Conservation (phyloP, 495 filamentous ascomycete genomes). For the Aspergillus campestris region DNA sequence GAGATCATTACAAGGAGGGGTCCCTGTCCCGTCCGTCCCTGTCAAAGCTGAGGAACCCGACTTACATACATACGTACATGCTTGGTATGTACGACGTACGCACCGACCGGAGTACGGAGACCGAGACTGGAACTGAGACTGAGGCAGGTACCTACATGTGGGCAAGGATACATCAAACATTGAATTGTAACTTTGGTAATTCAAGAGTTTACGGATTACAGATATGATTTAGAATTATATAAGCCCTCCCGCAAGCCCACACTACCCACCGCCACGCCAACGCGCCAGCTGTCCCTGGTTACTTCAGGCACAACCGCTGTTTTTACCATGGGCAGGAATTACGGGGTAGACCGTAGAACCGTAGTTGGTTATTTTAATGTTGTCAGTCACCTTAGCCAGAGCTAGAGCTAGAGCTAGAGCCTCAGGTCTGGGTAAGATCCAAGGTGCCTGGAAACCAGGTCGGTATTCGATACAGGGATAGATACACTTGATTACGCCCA, state of each 20-base stretch:
- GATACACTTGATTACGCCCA: not conserved
- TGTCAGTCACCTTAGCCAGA: constrained; percentile 1
- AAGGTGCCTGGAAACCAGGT: too few species aligned
- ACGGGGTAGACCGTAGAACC: not conserved
- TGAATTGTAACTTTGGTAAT: too few species aligned
- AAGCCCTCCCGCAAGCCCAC: not conserved
- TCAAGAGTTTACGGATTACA: too few species aligned
- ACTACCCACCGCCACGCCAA: constrained; percentile 4
- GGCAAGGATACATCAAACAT: too few species aligned
- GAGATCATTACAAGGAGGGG: too few species aligned
- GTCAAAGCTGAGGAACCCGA: too few species aligned
- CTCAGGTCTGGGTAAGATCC: too few species aligned
- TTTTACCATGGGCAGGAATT: not conserved
- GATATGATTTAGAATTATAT: too few species aligned
- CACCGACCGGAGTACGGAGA: too few species aligned
- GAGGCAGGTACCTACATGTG: too few species aligned
- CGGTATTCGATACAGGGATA: not conserved
- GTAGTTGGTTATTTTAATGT: not conserved
- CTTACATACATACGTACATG: not conserved
- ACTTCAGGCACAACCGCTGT: constrained; percentile 2
- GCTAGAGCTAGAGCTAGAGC: not conserved
- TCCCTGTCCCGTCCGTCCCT: too few species aligned
- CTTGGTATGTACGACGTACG: not conserved
- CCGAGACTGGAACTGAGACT: too few species aligned
- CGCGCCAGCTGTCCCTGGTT: constrained; percentile 8